Evolutionary conservation across 768 basidiomycete species (phyloP).

Genomic region (Boletellus emodensis): DNA sequence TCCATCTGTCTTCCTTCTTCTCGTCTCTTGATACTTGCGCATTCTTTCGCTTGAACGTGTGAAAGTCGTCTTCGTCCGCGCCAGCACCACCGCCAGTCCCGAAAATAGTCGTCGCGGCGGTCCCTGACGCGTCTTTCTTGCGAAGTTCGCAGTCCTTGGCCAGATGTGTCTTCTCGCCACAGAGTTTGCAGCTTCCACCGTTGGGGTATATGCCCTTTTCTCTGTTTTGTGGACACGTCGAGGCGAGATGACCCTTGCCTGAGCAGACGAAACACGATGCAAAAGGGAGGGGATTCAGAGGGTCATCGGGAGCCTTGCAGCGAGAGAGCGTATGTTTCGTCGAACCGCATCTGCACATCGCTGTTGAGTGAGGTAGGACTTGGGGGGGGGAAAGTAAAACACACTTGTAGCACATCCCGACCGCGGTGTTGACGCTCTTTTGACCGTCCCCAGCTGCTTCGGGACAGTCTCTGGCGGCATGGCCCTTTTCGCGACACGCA

Average conservation of each 20-base stretch:
- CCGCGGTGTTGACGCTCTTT: slow-evolving; percentile 25
- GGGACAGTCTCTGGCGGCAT: slow-evolving; percentile 80
- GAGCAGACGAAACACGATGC: slow-evolving; percentile 93
- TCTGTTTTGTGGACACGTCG: slow-evolving; percentile 76
- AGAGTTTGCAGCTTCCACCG: slow-evolving; percentile 87
- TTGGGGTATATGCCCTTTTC: slow-evolving; percentile 84
- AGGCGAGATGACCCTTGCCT: slow-evolving; percentile 79
- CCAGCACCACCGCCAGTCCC: slow-evolving; percentile 51
- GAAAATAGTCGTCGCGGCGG: slow-evolving; percentile 17
- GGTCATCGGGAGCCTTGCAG: slow-evolving; percentile 65
- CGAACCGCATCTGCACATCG: slow-evolving; percentile 67
- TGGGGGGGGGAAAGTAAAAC: neutral
- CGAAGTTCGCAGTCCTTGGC: slow-evolving; percentile 77
- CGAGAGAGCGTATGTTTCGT: slow-evolving; percentile 70
- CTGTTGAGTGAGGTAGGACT: neutral
- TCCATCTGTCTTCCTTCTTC: slow-evolving; percentile 42
- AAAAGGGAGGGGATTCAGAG: slow-evolving; percentile 69
- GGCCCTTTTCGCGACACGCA: slow-evolving; percentile 80
- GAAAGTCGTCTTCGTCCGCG: slow-evolving; percentile 96
- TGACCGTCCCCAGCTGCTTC: slow-evolving; percentile 30
- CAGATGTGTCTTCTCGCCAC: slow-evolving; percentile 79
- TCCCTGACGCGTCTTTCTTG: slow-evolving; percentile 46
- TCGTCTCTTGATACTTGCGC: slow-evolving; percentile 60
- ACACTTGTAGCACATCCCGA: slow-evolving; percentile 72
- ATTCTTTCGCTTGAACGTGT: slow-evolving; percentile 64